Evolutionary conservation across 2,329 filamentous ascomycete genomes (phyloP), one percentile per base, ranked within the genome.

Genomic region (Diaporthe sp.): DNA sequence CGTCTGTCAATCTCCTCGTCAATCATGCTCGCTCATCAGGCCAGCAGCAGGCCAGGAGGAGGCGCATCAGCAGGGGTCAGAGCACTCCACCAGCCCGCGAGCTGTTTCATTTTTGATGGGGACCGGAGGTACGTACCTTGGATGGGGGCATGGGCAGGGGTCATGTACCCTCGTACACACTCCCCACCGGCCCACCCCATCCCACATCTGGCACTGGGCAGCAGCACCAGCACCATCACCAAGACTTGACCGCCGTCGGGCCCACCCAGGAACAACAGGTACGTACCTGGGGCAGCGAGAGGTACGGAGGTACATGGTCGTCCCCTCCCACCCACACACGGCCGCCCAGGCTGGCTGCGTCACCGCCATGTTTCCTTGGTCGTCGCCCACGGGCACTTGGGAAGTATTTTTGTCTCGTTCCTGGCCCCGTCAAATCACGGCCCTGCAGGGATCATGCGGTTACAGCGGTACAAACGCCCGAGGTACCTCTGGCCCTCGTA

Each of bases 351-450:
- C 45, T 68, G 64, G 47, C 74, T 75, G 74, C 74, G 74, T 75
- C 74, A 75, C 74, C 74, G 74, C 74, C 74, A 73, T 72, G 42
- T 74, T 73, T 70, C 64, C 35, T 73, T 73, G 64, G n/a, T 42
- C 28, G 25, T 42, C 33, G 58, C 30, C 42, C 61, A 67, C 61
- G 45, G 61, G 45, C 64, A 54, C 47, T 54, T 68, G 45, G 64
- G 64, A 68, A 54, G 64, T 74, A 54, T 74, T 64, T 74, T 74
- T 74, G 68, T 74, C 70, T 71, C 72, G 72, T 76, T 74, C 74
- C 74, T 74, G 71, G 58, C 47, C 71, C 74, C 74, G 60, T 71
- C 74, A 45, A 71, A 74, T 72, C 47, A 76, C 72, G 60, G 74
- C 58, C 72, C 25, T 55, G 60, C 74, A 74, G 55, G 74, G 74